These are phyloP conservation scores for Ophiosphaerella herpotricha DNA, from an alignment of 2,329 filamentous ascomycete species.

Conservation along the genomic window DNA sequence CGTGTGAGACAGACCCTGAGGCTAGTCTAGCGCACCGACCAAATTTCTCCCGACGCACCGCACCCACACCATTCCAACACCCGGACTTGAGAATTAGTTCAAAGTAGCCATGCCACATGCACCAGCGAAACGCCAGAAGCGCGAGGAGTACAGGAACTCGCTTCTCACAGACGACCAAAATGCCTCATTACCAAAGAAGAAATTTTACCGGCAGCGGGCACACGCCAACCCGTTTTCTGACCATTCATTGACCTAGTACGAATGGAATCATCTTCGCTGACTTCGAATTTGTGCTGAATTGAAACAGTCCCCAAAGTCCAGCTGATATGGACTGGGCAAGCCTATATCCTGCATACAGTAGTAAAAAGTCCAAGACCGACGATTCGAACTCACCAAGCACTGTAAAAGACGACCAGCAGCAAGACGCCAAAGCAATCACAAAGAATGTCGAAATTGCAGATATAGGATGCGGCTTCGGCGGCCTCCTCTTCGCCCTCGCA, in stretches of 20 bases:
- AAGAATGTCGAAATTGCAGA: conserved; percentile 89
- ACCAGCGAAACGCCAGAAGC: conserved; percentile 50
- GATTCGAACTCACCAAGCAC: conserved; percentile 22
- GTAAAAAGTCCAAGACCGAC: conserved; percentile 29
- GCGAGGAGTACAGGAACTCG: conserved; percentile 51
- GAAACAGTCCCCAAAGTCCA: conserved; percentile 72
- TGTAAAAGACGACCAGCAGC: conserved; percentile 14
- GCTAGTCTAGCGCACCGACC: conserved; percentile 25
- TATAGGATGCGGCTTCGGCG: conserved; percentile 96
- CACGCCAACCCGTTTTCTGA: conserved; percentile 99
- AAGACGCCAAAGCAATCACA: conserved; percentile 47
- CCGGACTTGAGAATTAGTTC: not conserved
- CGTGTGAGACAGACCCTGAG: conserved; percentile 19
- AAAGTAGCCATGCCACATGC: conserved; percentile 36
- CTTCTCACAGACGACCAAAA: conserved; percentile 45
- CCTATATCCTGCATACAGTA: conserved; percentile 75
- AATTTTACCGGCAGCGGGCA: conserved; percentile 92
- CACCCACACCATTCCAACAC: not conserved
- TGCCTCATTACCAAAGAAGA: conserved; percentile 81
- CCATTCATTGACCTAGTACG: conserved; percentile 83
- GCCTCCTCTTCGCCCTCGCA: conserved; percentile 82
- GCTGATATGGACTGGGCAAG: conserved; percentile 88
- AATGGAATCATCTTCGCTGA: not conserved
- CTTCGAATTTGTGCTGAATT: conserved; percentile 17
- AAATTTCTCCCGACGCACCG: conserved; percentile 5